These are phyloP conservation scores for Drechmeria coniospora DNA, from an alignment of 2,329 filamentous ascomycete genomes.

Conservation along the genomic window DNA sequence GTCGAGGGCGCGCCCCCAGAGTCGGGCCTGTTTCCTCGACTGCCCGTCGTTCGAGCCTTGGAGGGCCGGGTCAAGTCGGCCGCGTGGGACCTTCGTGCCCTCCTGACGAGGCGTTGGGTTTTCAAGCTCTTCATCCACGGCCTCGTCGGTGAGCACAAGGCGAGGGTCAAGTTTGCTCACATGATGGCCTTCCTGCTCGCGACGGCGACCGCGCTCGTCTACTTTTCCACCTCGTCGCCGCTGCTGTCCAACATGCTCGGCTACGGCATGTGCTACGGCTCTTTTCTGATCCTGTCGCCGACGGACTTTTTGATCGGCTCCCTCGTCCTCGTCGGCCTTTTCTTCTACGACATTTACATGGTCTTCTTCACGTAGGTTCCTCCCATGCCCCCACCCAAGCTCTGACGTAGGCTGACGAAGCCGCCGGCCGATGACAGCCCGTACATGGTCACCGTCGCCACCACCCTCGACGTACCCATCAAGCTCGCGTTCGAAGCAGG, in stretches of 20 bases:
- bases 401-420: background rate
- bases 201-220: slow-evolving; percentile 39
- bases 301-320: slow-evolving; percentile 76
- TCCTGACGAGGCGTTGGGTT: slow-evolving; percentile 36
- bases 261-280: slow-evolving; percentile 72
- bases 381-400: background rate
- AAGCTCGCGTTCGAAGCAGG: slow-evolving; percentile 67
- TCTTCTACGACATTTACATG: slow-evolving; percentile 91
- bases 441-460: slow-evolving; percentile 78
- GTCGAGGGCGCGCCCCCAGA: slow-evolving; percentile 9
- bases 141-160: slow-evolving; percentile 26
- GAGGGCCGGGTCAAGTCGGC: slow-evolving; percentile 9
- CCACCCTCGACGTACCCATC: slow-evolving; percentile 77
- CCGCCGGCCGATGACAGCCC: too few species aligned
- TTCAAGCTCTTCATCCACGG: slow-evolving; percentile 36
- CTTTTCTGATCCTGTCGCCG: slow-evolving; percentile 71
- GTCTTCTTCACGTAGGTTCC: slow-evolving; percentile 61
- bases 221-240: slow-evolving; percentile 46
- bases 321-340: slow-evolving; percentile 61
- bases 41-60: slow-evolving; percentile 17
- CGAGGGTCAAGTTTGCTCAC: slow-evolving; percentile 39
- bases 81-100: slow-evolving; percentile 34
- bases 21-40: slow-evolving; percentile 15
- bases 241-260: slow-evolving; percentile 72
- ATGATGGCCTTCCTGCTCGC: slow-evolving; percentile 40